A percentile compares a stretch with the other conserved stretches of the same genome.
These are phyloP conservation scores for Cladophialophora carrionii DNA, from an alignment of 2,329 filamentous ascomycete genomes.

Conservation along the genomic window DNA sequence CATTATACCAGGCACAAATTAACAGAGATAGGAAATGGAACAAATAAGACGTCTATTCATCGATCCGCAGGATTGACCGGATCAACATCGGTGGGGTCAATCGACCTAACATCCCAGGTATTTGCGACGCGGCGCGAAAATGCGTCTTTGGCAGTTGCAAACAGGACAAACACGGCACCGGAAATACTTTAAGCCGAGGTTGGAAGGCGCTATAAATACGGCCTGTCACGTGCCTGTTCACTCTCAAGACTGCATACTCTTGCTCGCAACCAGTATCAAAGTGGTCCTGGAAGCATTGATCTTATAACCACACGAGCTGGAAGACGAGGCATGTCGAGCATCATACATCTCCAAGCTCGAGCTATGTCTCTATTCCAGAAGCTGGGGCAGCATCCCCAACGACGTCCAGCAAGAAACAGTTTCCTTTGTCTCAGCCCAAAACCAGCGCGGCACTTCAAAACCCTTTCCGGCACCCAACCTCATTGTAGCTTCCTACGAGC, in stretches of 20 bases:
- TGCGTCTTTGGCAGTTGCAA: not conserved
- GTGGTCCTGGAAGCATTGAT: not conserved
- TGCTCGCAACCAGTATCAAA: too few relatives aligned
- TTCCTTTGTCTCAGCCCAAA: not conserved
- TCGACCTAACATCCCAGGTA: not conserved
- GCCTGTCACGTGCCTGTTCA: too few relatives aligned
- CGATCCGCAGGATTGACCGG: not conserved
- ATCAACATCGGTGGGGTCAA: not conserved
- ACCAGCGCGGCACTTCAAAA: not conserved
- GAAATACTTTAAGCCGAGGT: not conserved
- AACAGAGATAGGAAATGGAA: not conserved
- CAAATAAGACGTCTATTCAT: not conserved
- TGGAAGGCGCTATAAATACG: too few relatives aligned
- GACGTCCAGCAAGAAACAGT: not conserved
- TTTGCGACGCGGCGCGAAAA: not conserved
- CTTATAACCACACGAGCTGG: not conserved
- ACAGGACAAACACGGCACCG: conserved; percentile 2
- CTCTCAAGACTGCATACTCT: too few relatives aligned
- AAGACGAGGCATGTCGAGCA: not conserved
- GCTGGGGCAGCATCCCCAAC: not conserved
- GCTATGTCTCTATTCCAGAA: not conserved
- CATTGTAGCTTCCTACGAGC: not conserved
- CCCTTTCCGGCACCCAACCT: not conserved
- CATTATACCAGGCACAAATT: conserved; percentile 15
- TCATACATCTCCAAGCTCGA: not conserved